Conservation (phyloP, 2,329 filamentous ascomycete species). For the Xylaria sp. region DNA sequence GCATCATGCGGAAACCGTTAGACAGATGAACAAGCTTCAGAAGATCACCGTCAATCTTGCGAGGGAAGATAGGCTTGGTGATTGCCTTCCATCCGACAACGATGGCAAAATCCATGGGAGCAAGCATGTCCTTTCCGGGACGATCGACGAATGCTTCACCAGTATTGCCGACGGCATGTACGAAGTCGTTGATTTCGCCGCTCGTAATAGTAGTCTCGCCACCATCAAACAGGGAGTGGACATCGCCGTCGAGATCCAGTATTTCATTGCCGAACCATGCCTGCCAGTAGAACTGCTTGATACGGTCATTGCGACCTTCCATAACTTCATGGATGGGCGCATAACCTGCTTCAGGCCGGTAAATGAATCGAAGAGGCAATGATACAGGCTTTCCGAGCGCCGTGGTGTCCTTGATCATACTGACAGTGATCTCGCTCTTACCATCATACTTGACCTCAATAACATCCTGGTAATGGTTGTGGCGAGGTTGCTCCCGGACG, state of each 20-base stretch:
- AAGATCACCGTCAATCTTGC: slow-evolving; percentile 90
- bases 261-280: slow-evolving; percentile 91
- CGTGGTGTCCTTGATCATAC: slow-evolving; percentile 89
- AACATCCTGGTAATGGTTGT: slow-evolving; percentile 81
- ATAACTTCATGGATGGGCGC: slow-evolving; percentile 97
- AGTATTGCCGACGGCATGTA: slow-evolving; percentile 97
- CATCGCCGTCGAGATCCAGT: slow-evolving; percentile 75
- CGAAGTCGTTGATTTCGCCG: slow-evolving; percentile 95
- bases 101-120: slow-evolving; percentile 98
- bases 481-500: slow-evolving; percentile 80
- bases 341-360: slow-evolving; percentile 92
- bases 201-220: slow-evolving; percentile 81
- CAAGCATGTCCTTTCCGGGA: slow-evolving; percentile 87
- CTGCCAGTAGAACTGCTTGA: slow-evolving; percentile 99
- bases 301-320: slow-evolving; percentile 90
- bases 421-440: slow-evolving; percentile 76
- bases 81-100: slow-evolving; percentile 99
- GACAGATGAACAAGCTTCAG: slow-evolving; percentile 95
- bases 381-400: slow-evolving; percentile 77
- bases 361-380: slow-evolving; percentile 81
- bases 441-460: slow-evolving; percentile 74
- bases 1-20: slow-evolving; percentile 97
- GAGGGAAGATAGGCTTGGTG: slow-evolving; percentile 97
- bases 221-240: slow-evolving; percentile 85
- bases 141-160: slow-evolving; percentile 96